Evolutionary conservation across 2,329 filamentous ascomycete genomes (phyloP).

Genomic region (Chrysosporium keratinophilum): DNA sequence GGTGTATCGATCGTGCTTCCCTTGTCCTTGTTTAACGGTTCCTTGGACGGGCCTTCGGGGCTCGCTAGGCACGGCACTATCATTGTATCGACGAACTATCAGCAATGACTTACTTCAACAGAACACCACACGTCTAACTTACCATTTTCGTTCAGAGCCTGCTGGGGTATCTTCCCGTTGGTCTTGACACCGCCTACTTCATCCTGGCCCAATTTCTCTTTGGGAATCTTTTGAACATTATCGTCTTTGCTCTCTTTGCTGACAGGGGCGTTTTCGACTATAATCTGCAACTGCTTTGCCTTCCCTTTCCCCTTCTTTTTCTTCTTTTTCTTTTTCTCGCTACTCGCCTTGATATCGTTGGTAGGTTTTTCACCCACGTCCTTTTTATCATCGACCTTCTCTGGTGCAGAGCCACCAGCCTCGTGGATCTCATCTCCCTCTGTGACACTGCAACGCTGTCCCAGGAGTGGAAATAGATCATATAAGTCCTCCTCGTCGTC

Average conservation of each 20-base stretch:
- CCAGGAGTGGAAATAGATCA: no score
- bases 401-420: not conserved
- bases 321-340: not conserved
- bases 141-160: no score
- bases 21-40: not conserved
- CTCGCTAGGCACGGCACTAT: not conserved
- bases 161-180: no score
- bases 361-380: not conserved
- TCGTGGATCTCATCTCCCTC: not conserved
- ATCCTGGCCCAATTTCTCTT: no score
- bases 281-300: not conserved
- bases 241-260: not conserved
- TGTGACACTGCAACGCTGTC: not conserved
- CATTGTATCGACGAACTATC: not conserved
- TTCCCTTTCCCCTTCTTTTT: not conserved
- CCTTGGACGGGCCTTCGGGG: not conserved
- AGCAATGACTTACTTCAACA: not conserved
- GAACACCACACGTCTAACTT: no score
- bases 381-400: not conserved
- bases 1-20: not conserved
- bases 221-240: no score
- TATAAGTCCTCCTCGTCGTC: no score
- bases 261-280: not conserved
- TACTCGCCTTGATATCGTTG: not conserved
- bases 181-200: no score